A percentile compares a stretch with the other conserved stretches of the same genome.
Conservation (phyloP, 1,284 basidiomycete genomes). For the Apiotrichum veenhuisii region DNA sequence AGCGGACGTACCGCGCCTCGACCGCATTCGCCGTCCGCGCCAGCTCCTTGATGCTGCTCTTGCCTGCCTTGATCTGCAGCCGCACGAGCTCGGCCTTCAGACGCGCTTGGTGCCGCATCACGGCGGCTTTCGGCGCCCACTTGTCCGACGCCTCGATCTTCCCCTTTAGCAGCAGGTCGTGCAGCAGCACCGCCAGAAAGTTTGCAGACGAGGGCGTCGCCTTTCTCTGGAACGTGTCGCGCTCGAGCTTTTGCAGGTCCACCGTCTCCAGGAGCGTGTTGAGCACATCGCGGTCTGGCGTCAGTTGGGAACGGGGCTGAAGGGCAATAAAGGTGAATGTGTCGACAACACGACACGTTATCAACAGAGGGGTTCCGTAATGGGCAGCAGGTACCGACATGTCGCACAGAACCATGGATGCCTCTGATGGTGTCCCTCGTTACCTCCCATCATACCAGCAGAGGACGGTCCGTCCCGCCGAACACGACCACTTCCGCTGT, state of each 20-base stretch:
- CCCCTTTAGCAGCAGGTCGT: slow-evolving; percentile 74
- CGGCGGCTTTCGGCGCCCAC: slow-evolving; percentile 76
- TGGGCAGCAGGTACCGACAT: no score
- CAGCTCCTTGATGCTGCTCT: slow-evolving; percentile 62
- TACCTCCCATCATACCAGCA: no score
- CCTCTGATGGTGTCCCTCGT: no score
- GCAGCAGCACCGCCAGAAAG: slow-evolving; percentile 75
- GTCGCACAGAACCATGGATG: no score
- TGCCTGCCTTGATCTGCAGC: slow-evolving; percentile 74
- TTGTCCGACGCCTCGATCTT: slow-evolving; percentile 73
- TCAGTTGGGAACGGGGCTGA: no score
- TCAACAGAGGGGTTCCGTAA: no score
- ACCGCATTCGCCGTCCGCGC: slow-evolving; percentile 40
- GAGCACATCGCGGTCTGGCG: slow-evolving; percentile 53
- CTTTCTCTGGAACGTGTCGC: slow-evolving; percentile 57
- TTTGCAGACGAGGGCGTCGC: slow-evolving; percentile 55
- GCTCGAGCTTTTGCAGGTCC: slow-evolving; percentile 67
- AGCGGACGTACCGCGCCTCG: slow-evolving; percentile 78
- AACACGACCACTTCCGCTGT: no score
- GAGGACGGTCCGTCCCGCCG: no score
- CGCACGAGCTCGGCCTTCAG: slow-evolving; percentile 78
- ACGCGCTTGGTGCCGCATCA: slow-evolving; percentile 80
- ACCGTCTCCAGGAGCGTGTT: slow-evolving; percentile 63
- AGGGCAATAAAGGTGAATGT: no score
- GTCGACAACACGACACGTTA: no score